Conservation (phyloP, 768 basidiomycete species). For the Naganishia onofrii region DNA sequence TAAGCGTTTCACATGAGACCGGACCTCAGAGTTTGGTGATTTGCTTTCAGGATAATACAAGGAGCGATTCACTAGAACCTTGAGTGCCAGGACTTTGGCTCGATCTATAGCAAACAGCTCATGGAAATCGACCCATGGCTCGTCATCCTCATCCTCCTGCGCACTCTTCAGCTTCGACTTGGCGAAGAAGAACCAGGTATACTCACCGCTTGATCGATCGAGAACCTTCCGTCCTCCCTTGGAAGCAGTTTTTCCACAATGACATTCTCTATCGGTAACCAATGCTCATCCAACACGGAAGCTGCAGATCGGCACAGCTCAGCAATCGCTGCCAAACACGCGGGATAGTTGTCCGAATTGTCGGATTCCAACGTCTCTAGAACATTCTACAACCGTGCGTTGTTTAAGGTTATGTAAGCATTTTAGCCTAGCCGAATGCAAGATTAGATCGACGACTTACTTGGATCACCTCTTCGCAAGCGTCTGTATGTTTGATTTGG, state of each 20-base stretch:
- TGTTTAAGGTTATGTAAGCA: neutral
- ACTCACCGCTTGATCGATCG: slow-evolving; percentile 31
- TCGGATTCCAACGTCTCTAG: neutral
- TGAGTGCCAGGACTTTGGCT: slow-evolving; percentile 72
- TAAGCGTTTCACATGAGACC: slow-evolving; percentile 69
- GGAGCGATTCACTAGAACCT: slow-evolving; percentile 77
- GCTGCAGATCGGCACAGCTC: slow-evolving; percentile 70
- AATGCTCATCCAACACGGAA: slow-evolving; percentile 64
- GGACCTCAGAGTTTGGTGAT: slow-evolving; percentile 52
- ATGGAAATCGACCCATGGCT: slow-evolving; percentile 74
- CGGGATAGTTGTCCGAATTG: slow-evolving; percentile 60
- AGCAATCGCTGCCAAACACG: slow-evolving; percentile 68
- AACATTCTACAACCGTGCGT: slow-evolving; percentile 3
- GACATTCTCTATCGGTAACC: slow-evolving; percentile 1
- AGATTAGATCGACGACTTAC: slow-evolving; percentile 53
- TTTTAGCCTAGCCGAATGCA: neutral
- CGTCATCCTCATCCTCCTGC: slow-evolving; percentile 42
- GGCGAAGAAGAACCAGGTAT: neutral
- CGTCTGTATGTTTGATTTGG: slow-evolving; percentile 58
- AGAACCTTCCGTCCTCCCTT: slow-evolving; percentile 55
- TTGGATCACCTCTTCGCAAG: slow-evolving; percentile 63
- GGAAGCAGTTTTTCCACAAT: slow-evolving; percentile 52
- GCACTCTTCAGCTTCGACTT: neutral
- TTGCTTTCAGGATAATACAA: slow-evolving; percentile 61
- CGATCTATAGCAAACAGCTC: slow-evolving; percentile 61